A percentile compares a stretch with the other conserved stretches of the same genome.
Evolutionary conservation across 257 asterid genomes (phyloP).

Genomic region (Salvia miltiorrhiza): DNA sequence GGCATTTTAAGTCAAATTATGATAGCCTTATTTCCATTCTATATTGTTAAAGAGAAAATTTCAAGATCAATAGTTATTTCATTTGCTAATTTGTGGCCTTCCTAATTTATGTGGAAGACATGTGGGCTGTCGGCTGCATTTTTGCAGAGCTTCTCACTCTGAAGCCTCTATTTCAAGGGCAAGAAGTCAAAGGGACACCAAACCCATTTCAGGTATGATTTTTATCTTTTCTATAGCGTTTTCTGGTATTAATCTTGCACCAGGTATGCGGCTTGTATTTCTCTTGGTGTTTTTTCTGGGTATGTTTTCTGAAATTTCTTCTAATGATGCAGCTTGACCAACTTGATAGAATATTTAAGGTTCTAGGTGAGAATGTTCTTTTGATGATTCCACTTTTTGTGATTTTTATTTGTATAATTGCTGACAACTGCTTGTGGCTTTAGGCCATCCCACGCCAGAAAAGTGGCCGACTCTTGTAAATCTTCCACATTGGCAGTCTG

Average conservation of each 20-base stretch:
- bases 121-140: conserved; percentile 99
- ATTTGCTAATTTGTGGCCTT: conserved; percentile 21
- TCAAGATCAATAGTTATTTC: conserved; percentile 10
- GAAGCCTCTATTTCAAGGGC: conserved; percentile 99
- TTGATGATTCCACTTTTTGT: conserved; percentile 15
- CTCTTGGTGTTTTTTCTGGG: conserved; percentile 8
- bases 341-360: conserved; percentile 97
- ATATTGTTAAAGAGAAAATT: conserved; percentile 6
- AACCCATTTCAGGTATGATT: conserved; percentile 85
- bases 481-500: conserved; percentile 97
- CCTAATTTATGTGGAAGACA: conserved; percentile 48
- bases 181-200: conserved; percentile 94
- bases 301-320: conserved; percentile 21
- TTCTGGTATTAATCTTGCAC: conserved; percentile 1
- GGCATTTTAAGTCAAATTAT: conserved; percentile 10
- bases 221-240: conserved; percentile 20
- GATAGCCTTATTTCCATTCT: background rate
- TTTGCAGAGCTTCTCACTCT: conserved; percentile 97
- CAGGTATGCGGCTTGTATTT: background rate
- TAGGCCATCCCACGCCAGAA: conserved; percentile 96
- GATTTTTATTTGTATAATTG: conserved; percentile 1
- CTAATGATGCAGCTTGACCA: conserved; percentile 82
- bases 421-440: conserved; percentile 28
- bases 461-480: conserved; percentile 89
- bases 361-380: conserved; percentile 67